These are phyloP conservation scores for Alternaria conjuncta DNA, from an alignment of 2,329 filamentous ascomycete species.

Conservation along the genomic window DNA sequence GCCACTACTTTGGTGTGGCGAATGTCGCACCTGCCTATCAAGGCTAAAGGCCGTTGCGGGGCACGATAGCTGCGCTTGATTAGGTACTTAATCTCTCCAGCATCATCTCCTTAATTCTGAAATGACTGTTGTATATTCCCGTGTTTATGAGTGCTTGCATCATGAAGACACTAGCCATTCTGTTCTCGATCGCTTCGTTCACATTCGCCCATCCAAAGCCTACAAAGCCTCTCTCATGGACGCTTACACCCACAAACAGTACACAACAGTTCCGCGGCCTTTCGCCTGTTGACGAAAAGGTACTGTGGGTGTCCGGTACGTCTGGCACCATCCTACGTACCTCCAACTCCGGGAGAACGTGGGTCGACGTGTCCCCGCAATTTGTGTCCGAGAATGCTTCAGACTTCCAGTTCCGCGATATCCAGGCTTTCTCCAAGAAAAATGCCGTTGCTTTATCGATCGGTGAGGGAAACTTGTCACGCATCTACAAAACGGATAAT, in stretches of 20 bases:
- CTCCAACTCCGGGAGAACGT: conserved; percentile 28
- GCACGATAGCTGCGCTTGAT: neutral
- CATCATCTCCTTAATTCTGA: neutral
- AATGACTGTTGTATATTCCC: neutral
- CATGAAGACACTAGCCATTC: neutral
- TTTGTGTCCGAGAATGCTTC: conserved; percentile 27
- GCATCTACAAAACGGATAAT: conserved; percentile 31
- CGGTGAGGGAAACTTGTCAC: conserved; percentile 32
- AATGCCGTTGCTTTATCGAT: conserved; percentile 31
- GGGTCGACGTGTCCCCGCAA: conserved; percentile 33
- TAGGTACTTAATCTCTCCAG: neutral
- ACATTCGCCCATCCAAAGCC: neutral
- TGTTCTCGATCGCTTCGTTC: neutral
- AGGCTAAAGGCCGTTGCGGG: conserved; percentile 3
- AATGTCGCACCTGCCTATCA: conserved; percentile 7
- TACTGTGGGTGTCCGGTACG: conserved; percentile 36
- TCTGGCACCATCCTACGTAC: conserved; percentile 36
- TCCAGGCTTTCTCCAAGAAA: conserved; percentile 32
- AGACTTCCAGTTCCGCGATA: conserved; percentile 35
- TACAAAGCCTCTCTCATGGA: conserved; percentile 19
- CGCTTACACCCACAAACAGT: conserved; percentile 31
- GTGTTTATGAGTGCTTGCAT: neutral
- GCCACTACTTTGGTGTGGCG: neutral
- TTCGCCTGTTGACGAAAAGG: conserved; percentile 22
- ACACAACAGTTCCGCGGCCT: conserved; percentile 37